Evolutionary conservation across 495 filamentous ascomycete species (phyloP).

Genomic region (Cladorrhinum samala): DNA sequence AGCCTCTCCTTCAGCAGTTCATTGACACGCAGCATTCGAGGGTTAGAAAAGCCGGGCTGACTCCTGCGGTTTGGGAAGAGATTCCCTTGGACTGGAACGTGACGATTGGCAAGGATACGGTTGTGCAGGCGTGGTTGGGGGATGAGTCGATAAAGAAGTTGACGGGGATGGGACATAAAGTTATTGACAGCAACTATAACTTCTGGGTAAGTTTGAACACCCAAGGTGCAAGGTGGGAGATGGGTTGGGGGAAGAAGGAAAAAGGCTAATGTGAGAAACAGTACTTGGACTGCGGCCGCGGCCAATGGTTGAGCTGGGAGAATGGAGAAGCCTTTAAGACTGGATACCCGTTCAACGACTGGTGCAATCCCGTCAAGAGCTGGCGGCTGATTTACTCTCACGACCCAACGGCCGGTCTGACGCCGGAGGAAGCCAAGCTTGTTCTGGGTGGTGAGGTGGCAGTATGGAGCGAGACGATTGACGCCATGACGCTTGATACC

Average conservation of each 20-base stretch:
- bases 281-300: conserved; percentile 78
- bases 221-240: no score
- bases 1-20: conserved; percentile 66
- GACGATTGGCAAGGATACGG: conserved; percentile 51
- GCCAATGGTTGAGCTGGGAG: conserved; percentile 66
- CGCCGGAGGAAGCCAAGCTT: conserved; percentile 49
- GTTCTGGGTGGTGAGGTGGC: conserved; percentile 73
- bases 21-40: conserved; percentile 57
- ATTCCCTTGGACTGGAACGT: conserved; percentile 71
- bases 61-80: conserved; percentile 77
- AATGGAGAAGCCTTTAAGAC: conserved; percentile 36
- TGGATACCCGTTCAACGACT: conserved; percentile 67
- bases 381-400: conserved; percentile 76
- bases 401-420: conserved; percentile 58
- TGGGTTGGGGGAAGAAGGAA: neutral
- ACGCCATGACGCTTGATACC: conserved; percentile 58
- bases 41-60: conserved; percentile 52
- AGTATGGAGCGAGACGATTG: conserved; percentile 74
- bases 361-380: conserved; percentile 65
- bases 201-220: conserved; percentile 52
- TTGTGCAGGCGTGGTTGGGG: conserved; percentile 70
- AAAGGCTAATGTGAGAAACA: conserved; percentile 14
- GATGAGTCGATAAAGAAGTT: conserved; percentile 48
- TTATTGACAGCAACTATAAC: conserved; percentile 67
- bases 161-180: conserved; percentile 56